Percentiles rank a stretch among this genome's conserved stretches.
phyloP scores from a whole-genome alignment of 2,329 filamentous ascomycete genomes.

The Phyllosticta citriasiana region DNA sequence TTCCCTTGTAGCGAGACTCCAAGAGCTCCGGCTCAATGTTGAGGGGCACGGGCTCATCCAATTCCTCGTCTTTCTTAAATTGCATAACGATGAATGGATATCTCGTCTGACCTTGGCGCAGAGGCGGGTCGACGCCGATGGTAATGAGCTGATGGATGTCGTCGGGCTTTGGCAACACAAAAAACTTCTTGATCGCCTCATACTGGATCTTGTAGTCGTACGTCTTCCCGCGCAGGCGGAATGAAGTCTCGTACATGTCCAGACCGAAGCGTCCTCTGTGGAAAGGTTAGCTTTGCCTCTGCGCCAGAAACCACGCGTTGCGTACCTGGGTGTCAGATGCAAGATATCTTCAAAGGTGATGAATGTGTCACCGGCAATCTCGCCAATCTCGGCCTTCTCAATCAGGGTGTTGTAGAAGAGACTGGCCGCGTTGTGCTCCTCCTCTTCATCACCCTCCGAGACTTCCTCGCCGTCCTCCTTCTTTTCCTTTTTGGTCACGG shows the following conservation, averaged over 20 bases:
- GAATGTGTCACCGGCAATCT: constrained; percentile 96
- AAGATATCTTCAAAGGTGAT: constrained; percentile 94
- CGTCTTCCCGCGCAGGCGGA: constrained; percentile 93
- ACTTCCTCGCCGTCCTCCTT: constrained; percentile 59
- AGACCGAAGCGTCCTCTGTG: constrained; percentile 95
- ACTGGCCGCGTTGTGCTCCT: constrained; percentile 90
- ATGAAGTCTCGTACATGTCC: constrained; percentile 98
- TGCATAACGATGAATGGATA: constrained; percentile 99
- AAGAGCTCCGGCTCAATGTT: constrained; percentile 91
- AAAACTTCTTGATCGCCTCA: constrained; percentile 96
- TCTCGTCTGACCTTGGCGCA: constrained; percentile 92
- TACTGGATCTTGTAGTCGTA: constrained; percentile 99
- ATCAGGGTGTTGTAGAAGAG: constrained; percentile 98
- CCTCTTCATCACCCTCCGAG: constrained; percentile 50
- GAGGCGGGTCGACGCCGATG: constrained; percentile 84
- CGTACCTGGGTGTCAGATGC: constrained; percentile 84
- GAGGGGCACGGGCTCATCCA: constrained; percentile 53
- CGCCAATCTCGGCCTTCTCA: constrained; percentile 97
- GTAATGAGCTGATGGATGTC: constrained; percentile 92
- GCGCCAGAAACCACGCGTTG: constrained; percentile 12
- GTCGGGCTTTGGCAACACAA: constrained; percentile 97
- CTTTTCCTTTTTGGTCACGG: constrained; percentile 60
- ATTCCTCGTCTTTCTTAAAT: constrained; percentile 94
- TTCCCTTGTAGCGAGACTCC: constrained; percentile 79
- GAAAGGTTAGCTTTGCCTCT: constrained; percentile 17